A percentile compares a stretch with the other conserved stretches of the same genome.
These are phyloP conservation scores for Thielaviopsis ethacetica DNA, from an alignment of 2,329 filamentous ascomycete species.

Conservation along the genomic window DNA sequence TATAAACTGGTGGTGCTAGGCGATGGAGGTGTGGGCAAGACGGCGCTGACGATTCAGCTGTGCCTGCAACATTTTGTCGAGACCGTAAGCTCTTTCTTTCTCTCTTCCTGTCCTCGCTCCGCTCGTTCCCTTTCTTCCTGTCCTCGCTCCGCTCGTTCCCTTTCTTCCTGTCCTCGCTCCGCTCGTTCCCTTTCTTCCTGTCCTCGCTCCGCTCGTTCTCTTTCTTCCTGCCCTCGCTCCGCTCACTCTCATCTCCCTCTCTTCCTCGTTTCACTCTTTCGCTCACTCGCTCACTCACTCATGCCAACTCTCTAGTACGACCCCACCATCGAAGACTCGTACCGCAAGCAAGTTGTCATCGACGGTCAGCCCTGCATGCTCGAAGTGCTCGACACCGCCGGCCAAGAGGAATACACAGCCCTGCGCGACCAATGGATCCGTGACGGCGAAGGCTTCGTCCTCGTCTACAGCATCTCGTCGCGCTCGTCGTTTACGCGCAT, in stretches of 20 bases:
- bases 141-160: not conserved
- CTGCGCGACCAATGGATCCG: slow-evolving; percentile 96
- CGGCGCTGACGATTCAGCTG: slow-evolving; percentile 86
- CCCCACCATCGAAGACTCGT: slow-evolving; percentile 77
- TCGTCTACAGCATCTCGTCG: slow-evolving; percentile 97
- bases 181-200: not conserved
- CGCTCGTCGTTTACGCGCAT: slow-evolving; percentile 90
- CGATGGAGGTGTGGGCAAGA: slow-evolving; percentile 89
- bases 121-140: not conserved
- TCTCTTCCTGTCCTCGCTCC: not conserved
- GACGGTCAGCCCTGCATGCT: slow-evolving; percentile 93
- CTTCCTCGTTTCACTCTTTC: not conserved
- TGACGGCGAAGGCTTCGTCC: slow-evolving; percentile 90
- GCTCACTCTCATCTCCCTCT: not conserved
- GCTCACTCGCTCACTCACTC: slow-evolving; percentile 8
- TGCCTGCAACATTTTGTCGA: slow-evolving; percentile 98
- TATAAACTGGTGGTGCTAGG: slow-evolving; percentile 94
- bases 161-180: not conserved
- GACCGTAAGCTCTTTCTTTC: slow-evolving; percentile 41
- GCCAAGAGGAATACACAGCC: slow-evolving; percentile 96
- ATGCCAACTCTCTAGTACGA: slow-evolving; percentile 44
- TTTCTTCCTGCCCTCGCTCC: not conserved
- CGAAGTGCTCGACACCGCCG: slow-evolving; percentile 90
- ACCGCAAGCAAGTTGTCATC: slow-evolving; percentile 81
- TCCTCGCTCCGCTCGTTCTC: not conserved